phyloP scores from a whole-genome alignment of 345 rosid species.

The Bruguiera gymnorhiza region DNA sequence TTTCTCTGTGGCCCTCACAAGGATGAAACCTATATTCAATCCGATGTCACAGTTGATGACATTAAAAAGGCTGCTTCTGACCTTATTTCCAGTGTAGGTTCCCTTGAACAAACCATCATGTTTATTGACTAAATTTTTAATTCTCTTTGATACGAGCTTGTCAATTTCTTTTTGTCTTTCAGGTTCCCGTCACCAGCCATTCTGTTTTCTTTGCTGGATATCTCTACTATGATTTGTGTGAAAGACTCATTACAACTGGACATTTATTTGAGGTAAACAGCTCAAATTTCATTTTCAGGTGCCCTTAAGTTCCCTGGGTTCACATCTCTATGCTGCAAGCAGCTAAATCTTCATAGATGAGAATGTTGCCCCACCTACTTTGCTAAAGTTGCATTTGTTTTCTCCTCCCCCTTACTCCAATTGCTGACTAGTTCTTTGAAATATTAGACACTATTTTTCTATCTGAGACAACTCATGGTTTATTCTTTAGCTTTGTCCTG shows the following conservation, averaged over 20 bases:
- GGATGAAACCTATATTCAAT: slow-evolving; percentile 27
- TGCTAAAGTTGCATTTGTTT: too few relatives aligned
- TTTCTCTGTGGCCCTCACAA: slow-evolving; percentile 22
- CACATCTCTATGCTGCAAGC: neutral
- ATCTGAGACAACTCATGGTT: too few relatives aligned
- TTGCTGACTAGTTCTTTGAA: too few relatives aligned
- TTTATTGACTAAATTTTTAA: slow-evolving; percentile 4
- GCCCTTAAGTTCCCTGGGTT: neutral
- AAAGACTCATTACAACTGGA: slow-evolving; percentile 59
- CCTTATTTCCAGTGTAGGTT: slow-evolving; percentile 65
- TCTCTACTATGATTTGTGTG: slow-evolving; percentile 79
- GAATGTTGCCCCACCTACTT: neutral
- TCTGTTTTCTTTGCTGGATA: slow-evolving; percentile 65
- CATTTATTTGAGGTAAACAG: slow-evolving; percentile 63
- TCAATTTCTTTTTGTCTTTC: slow-evolving; percentile 15
- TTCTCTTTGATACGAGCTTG: neutral
- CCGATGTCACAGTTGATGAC: slow-evolving; percentile 41
- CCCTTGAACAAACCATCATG: neutral
- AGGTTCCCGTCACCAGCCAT: slow-evolving; percentile 51
- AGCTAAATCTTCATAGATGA: neutral
- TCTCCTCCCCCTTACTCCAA: too few relatives aligned
- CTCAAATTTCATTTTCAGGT: slow-evolving; percentile 2
- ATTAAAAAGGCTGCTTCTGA: slow-evolving; percentile 56
- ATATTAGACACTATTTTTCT: too few relatives aligned
- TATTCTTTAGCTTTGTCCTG: neutral